A percentile compares a stretch with the other conserved stretches of the same genome.
Conservation (phyloP, 768 basidiomycete species). For the Lactarius tabidus region DNA sequence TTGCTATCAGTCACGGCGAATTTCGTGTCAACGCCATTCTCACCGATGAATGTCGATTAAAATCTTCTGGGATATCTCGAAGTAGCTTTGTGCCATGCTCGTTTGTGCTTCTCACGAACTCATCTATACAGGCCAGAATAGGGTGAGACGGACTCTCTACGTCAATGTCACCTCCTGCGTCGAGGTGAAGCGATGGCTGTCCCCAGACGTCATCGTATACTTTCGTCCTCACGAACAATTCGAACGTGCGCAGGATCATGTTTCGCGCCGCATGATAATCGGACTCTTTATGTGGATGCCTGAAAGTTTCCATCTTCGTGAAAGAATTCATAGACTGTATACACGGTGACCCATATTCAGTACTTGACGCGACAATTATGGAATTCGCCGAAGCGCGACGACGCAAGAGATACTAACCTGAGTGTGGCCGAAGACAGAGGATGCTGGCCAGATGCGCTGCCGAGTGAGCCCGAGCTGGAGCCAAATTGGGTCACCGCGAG, state of each 20-base stretch:
- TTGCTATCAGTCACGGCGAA: neutral
- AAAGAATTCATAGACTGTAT: constrained; percentile 26
- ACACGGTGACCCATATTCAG: constrained; percentile 18
- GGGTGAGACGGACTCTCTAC: neutral
- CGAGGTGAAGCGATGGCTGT: neutral
- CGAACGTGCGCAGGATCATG: constrained; percentile 15
- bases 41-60: constrained; percentile 7
- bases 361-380: constrained; percentile 11
- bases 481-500: constrained; percentile 5
- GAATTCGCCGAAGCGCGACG: neutral
- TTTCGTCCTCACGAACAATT: constrained; percentile 21
- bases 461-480: constrained; percentile 8
- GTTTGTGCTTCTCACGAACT: neutral
- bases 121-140: constrained; percentile 4
- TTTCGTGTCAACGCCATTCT: neutral
- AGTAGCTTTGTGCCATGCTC: constrained; percentile 15
- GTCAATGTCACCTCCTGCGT: neutral
- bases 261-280: neutral
- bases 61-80: neutral
- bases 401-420: constrained; percentile 26
- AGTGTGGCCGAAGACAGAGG: neutral
- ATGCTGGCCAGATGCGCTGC: constrained; percentile 10
- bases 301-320: constrained; percentile 10
- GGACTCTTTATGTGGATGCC: constrained; percentile 3
- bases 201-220: neutral